Percentiles rank a stretch among this genome's conserved stretches.
phyloP scores from a whole-genome alignment of 257 asterid genomes.

The Nyctanthes arbortristis region DNA sequence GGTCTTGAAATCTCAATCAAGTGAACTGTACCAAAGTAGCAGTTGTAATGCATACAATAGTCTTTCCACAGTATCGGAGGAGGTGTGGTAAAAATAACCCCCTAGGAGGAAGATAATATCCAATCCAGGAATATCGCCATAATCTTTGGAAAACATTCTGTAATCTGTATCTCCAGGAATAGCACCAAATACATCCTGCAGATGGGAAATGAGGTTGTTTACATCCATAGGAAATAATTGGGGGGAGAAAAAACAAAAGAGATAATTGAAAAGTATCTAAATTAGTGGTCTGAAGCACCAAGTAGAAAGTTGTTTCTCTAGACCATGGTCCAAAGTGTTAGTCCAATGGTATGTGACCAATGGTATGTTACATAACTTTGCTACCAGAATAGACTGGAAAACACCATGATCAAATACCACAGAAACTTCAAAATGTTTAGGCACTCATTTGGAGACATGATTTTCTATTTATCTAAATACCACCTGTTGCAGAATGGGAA shows the following conservation, averaged over 20 bases:
- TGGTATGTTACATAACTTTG: constrained; percentile 14
- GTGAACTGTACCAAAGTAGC: constrained; percentile 56
- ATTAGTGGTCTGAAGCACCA: neutral
- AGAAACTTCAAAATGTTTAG: neutral
- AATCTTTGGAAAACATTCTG: constrained; percentile 87
- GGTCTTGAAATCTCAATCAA: constrained; percentile 26
- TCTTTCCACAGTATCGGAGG: constrained; percentile 98
- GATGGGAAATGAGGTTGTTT: constrained; percentile 16
- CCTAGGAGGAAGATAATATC: constrained; percentile 96
- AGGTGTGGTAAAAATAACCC: constrained; percentile 93
- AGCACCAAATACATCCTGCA: constrained; percentile 89
- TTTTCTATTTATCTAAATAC: neutral
- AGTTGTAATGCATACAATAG: constrained; percentile 81
- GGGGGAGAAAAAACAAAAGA: neutral
- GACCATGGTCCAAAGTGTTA: constrained; percentile 11
- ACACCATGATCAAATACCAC: constrained; percentile 5
- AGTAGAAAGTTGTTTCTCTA: neutral
- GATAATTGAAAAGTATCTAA: neutral
- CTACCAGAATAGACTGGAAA: constrained; percentile 10
- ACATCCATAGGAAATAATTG: neutral
- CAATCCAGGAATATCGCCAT: constrained; percentile 96
- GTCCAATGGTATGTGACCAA: constrained; percentile 3
- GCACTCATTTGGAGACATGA: neutral
- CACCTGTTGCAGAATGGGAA: neutral
- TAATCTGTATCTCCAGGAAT: constrained; percentile 98